phyloP scores from a whole-genome alignment of 257 asterid genomes.

The Datura wrightii region DNA sequence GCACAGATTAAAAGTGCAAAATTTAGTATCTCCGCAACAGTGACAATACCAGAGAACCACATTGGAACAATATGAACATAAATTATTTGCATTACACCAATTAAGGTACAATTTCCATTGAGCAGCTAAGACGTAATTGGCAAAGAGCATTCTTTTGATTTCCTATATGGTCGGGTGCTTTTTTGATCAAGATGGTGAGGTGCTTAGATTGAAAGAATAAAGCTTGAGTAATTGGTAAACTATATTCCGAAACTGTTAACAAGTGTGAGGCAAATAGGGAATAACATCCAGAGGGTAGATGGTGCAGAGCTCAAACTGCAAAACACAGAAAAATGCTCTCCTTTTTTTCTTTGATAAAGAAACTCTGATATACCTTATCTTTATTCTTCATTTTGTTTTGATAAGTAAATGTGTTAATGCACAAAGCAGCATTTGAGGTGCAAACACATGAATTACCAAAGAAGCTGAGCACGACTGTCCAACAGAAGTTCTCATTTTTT shows the following conservation, averaged over 20 bases:
- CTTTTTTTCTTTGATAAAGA: background rate
- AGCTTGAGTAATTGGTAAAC: background rate
- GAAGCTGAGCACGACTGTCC: background rate
- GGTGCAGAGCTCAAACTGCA: slow-evolving; percentile 10
- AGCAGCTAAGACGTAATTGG: background rate
- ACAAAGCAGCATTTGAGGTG: background rate
- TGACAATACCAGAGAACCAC: background rate
- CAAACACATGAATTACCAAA: background rate
- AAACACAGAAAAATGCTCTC: background rate
- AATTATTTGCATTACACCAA: background rate
- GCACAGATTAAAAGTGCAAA: background rate
- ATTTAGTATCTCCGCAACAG: background rate
- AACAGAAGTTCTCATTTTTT: background rate
- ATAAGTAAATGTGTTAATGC: background rate
- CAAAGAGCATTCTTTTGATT: background rate
- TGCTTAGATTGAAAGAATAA: background rate
- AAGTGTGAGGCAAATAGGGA: background rate
- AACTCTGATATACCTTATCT: background rate
- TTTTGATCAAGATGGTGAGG: too few species aligned
- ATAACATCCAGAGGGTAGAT: background rate
- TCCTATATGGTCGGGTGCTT: background rate
- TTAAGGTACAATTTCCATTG: background rate
- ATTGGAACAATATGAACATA: background rate
- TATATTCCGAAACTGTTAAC: background rate
- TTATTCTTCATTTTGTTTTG: background rate